Evolutionary conservation across 176 grass and related monocot genomes (phyloP).

Genomic region (Avena insularis): DNA sequence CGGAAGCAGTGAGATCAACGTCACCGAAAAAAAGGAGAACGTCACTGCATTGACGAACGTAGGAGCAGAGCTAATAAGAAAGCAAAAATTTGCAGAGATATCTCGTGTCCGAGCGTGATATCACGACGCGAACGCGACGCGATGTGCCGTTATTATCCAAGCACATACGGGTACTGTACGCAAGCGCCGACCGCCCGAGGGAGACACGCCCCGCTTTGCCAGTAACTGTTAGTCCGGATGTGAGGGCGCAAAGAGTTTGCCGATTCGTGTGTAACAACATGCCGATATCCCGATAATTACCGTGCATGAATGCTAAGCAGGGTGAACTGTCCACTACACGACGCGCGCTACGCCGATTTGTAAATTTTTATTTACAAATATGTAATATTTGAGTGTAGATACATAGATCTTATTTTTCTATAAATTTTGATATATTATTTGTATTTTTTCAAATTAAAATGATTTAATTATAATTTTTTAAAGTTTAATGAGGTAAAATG

Average conservation of each 20-base stretch:
- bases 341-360: too few species aligned
- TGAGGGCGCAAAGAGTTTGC: neutral
- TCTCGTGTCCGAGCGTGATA: constrained; percentile 24
- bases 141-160: neutral
- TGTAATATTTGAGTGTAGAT: too few species aligned
- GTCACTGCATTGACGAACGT: neutral
- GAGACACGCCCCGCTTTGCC: neutral
- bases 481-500: too few species aligned
- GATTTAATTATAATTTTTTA: too few species aligned
- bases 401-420: too few species aligned
- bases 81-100: constrained; percentile 3
- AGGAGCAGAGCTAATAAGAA: neutral
- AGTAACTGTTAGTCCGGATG: neutral
- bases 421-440: too few species aligned
- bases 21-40: neutral
- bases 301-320: too few species aligned
- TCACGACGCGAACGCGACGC: neutral
- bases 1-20: neutral
- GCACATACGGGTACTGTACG: neutral
- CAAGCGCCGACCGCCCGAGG: too few species aligned
- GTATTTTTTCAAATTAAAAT: too few species aligned
- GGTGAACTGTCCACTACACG: too few species aligned
- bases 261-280: constrained; percentile 26
- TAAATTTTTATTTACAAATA: too few species aligned
- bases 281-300: too few species aligned